Percentiles rank a stretch among this genome's conserved stretches.
Conservation (phyloP, 1,284 basidiomycete species). For the Irpex sp. region DNA sequence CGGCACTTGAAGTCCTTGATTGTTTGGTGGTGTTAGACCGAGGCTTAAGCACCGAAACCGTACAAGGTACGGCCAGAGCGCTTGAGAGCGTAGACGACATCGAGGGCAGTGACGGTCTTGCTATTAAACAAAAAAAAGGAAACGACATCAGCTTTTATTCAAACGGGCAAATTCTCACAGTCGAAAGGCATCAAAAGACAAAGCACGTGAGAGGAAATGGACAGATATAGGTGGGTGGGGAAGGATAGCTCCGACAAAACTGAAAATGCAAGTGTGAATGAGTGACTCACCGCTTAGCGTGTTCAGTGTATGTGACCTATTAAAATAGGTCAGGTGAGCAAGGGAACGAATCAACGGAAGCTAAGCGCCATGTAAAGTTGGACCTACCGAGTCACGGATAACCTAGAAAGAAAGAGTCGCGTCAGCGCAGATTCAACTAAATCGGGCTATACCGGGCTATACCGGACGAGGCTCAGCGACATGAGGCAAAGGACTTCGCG, state of each 20-base stretch:
- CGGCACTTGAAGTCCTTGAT: not conserved
- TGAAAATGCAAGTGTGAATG: not conserved
- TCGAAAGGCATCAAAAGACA: not conserved
- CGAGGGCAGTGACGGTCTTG: slow-evolving; percentile 83
- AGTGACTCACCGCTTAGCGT: slow-evolving; percentile 66
- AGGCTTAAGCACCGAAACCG: slow-evolving; percentile 63
- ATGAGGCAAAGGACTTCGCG: too few species aligned
- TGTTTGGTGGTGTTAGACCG: not conserved
- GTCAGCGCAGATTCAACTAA: too few species aligned
- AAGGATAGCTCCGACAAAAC: not conserved
- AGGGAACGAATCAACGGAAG: too few species aligned
- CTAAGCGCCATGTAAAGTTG: not conserved
- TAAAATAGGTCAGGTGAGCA: not conserved
- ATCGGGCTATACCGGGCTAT: too few species aligned
- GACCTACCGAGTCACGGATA: not conserved
- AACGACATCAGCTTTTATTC: not conserved
- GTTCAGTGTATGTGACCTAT: slow-evolving; percentile 82
- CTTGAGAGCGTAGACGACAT: slow-evolving; percentile 84
- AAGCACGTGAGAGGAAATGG: not conserved
- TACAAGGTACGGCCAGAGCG: slow-evolving; percentile 79
- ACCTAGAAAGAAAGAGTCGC: not conserved
- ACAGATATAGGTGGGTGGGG: not conserved
- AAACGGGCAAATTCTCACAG: not conserved
- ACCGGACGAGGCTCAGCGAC: too few species aligned
- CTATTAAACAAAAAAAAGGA: slow-evolving; percentile 25